Conservation (phyloP, 305 asterid species). For the Rubia balearica region DNA sequence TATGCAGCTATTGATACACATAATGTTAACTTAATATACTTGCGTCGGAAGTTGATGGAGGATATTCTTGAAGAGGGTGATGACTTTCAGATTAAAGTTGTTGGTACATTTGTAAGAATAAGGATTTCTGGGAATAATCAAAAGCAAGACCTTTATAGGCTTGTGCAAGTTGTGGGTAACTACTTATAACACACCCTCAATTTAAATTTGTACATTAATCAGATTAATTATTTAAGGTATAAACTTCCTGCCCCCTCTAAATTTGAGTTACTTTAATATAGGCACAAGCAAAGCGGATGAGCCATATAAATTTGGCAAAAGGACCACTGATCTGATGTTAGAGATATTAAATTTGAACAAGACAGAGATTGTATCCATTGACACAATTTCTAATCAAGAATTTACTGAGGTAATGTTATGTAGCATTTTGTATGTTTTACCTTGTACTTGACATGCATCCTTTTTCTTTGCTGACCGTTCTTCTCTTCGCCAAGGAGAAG, state of each 20-base stretch:
- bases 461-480: neutral
- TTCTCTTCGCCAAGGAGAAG: neutral
- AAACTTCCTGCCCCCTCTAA: slow-evolving; percentile 2
- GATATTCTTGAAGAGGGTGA: slow-evolving; percentile 88
- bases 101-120: slow-evolving; percentile 92
- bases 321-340: slow-evolving; percentile 65
- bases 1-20: slow-evolving; percentile 96
- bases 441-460: neutral
- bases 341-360: slow-evolving; percentile 90
- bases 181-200: slow-evolving; percentile 19
- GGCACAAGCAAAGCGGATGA: slow-evolving; percentile 81
- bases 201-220: slow-evolving; percentile 8
- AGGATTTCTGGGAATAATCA: slow-evolving; percentile 80
- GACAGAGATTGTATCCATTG: slow-evolving; percentile 81
- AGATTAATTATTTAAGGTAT: slow-evolving; percentile 15
- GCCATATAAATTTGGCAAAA: slow-evolving; percentile 90
- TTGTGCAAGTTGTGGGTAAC: slow-evolving; percentile 93
- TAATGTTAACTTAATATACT: slow-evolving; percentile 79
- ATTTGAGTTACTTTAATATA: slow-evolving; percentile 30
- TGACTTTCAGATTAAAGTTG: slow-evolving; percentile 60
- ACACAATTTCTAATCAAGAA: slow-evolving; percentile 92
- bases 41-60: slow-evolving; percentile 92
- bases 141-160: slow-evolving; percentile 95
- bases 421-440: neutral
- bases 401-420: slow-evolving; percentile 72